phyloP scores from a whole-genome alignment of 2,329 filamentous ascomycete genomes.

The Pseudogymnoascus sp. region DNA sequence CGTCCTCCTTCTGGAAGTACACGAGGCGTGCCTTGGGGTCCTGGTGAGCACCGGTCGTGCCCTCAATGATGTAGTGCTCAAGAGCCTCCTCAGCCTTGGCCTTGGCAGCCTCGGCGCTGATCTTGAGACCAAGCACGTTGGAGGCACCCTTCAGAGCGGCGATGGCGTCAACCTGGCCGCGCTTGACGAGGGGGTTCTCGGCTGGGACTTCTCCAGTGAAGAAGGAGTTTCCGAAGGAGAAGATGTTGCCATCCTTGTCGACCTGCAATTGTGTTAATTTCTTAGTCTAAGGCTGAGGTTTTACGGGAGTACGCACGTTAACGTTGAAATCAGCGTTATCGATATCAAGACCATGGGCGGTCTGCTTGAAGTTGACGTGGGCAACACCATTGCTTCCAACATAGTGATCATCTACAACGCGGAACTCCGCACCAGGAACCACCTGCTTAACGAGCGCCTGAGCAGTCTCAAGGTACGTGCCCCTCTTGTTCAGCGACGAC shows the following conservation, averaged over 20 bases:
- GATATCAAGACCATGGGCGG: constrained; percentile 47
- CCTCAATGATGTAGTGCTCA: constrained; percentile 38
- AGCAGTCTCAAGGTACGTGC: constrained; percentile 36
- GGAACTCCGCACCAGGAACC: constrained; percentile 36
- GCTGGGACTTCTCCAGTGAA: constrained; percentile 37
- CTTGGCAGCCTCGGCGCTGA: constrained; percentile 29
- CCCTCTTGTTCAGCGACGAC: constrained; percentile 12
- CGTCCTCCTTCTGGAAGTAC: constrained; percentile 42
- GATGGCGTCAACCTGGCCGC: constrained; percentile 35
- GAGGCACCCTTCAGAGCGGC: constrained; percentile 32
- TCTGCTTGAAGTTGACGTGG: constrained; percentile 54
- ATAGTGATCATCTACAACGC: constrained; percentile 45
- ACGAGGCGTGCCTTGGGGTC: constrained; percentile 48
- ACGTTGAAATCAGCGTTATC: constrained; percentile 55
- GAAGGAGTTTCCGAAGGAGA: constrained; percentile 48
- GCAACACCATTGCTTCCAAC: constrained; percentile 45
- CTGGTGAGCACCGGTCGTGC: constrained; percentile 39
- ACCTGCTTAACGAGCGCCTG: constrained; percentile 36
- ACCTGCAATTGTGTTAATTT: constrained; percentile 30
- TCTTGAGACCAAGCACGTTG: constrained; percentile 13
- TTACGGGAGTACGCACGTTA: constrained; percentile 36
- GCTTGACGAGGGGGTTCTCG: constrained; percentile 33
- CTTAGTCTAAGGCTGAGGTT: constrained; percentile 2
- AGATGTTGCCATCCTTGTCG: constrained; percentile 43
- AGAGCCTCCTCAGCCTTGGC: constrained; percentile 31